Evolutionary conservation across 2,329 filamentous ascomycete species (phyloP).

Genomic region (Alternaria infectoria): DNA sequence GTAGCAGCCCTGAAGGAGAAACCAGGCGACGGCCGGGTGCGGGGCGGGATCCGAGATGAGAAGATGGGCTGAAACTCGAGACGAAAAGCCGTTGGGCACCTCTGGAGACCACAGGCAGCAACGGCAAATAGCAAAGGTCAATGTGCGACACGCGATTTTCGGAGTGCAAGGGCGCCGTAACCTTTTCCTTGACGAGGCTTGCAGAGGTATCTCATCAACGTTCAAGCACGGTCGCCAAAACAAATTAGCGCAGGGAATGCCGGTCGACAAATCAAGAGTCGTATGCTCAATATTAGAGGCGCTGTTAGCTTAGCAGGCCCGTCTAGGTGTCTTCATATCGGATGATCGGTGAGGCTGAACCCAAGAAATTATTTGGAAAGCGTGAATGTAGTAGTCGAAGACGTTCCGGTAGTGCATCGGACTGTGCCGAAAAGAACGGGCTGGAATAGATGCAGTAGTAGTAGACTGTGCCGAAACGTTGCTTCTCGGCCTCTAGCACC

Average conservation of each 20-base stretch:
- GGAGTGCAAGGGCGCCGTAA: slow-evolving; percentile 4
- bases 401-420: background rate
- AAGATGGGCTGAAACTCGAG: slow-evolving; percentile 10
- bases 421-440: background rate
- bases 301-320: slow-evolving; percentile 7
- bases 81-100: background rate
- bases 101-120: background rate
- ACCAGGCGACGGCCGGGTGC: slow-evolving; percentile 7
- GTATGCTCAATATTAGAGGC: background rate
- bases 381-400: background rate
- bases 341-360: background rate
- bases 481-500: background rate
- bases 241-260: slow-evolving; percentile 13
- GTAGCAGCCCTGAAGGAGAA: slow-evolving; percentile 1
- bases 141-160: background rate
- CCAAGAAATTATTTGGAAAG: background rate
- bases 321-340: slow-evolving; percentile 7
- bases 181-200: slow-evolving; percentile 9
- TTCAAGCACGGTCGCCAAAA: slow-evolving; percentile 15
- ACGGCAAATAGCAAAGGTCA: background rate
- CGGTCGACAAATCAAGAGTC: slow-evolving; percentile 13
- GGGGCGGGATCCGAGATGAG: slow-evolving; percentile 7
- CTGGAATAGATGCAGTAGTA: background rate
- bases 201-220: background rate
- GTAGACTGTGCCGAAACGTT: background rate